Base-by-base conservation (phyloP, 2,329 filamentous ascomycete genomes). In the Verticillium tricorpus region DNA sequence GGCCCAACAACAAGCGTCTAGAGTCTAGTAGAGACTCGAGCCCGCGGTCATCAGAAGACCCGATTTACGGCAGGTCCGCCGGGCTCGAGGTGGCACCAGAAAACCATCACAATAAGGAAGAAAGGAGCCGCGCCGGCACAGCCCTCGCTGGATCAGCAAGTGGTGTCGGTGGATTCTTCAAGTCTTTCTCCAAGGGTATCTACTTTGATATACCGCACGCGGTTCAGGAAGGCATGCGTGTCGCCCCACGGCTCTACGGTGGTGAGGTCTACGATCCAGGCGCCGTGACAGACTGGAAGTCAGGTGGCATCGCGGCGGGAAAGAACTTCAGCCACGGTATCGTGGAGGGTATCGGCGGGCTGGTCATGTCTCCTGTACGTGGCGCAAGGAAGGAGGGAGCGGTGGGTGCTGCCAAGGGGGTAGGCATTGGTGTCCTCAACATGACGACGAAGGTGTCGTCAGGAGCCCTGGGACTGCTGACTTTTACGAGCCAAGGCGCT, bases 211-310 rank as follows among this genome's bases (percentile, higher is more conserved):
- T 85, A 45, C 77, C 77, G 3, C 71, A 83, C 39, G 81, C 80
- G 0, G 65, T 82, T 1, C 76, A 81, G 0, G 80, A 84, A 64
- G 83, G 83, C 5, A 79, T 84, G 61, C 81, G 83, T 63, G 82
- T 80, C 31, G 78, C 80, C 15, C 83, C 83, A 4, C 78, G 77
- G 31, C 72, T 85, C 2, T 85, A 84, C 64, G 81, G 81, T 28
- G 81, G 63, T 0, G 54, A 64, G 22, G 63, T 66, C 1, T 34
- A 60, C 9, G 58, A 65, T 81, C 65, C 73, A 73, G 75, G 7
- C 69, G 74, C 57, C 3, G 77, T 84, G 57, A 78, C 74, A 3
- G 81, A 80, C 8, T 76, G 82, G 62, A 76, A 77, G 56, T 78
- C 77, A 5, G 81, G 81, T 3, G 66, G 70, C 9, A 71, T 74